Conservation (phyloP, 148 eudicot genomes). For the Cornus kousa region DNA sequence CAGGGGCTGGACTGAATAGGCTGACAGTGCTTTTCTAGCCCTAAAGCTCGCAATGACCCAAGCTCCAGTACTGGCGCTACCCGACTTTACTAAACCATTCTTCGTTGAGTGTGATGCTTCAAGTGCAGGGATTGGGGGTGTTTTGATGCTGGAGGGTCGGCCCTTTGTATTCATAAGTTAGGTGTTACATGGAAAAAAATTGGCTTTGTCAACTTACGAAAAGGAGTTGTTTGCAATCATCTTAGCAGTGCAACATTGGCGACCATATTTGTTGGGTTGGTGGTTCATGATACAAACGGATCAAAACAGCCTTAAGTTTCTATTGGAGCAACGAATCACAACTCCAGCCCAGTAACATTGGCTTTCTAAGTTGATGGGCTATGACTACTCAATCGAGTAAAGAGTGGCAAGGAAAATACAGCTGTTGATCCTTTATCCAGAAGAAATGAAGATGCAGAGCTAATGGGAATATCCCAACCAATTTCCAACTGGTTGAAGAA, state of each 20-base stretch:
- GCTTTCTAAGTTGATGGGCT: constrained; percentile 2
- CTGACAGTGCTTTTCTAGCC: no score
- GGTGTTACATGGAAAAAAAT: background rate
- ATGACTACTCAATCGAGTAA: background rate
- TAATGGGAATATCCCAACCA: no score
- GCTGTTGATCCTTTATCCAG: no score
- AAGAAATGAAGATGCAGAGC: no score
- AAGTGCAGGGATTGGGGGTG: constrained; percentile 1
- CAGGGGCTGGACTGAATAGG: no score
- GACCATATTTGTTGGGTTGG: background rate
- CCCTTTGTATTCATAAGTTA: background rate
- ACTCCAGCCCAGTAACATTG: no score
- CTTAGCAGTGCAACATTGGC: constrained; percentile 5
- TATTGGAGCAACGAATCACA: background rate
- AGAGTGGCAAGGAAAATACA: no score
- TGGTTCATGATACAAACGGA: background rate
- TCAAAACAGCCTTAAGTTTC: no score
- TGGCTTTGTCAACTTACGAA: no score
- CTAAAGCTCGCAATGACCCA: background rate
- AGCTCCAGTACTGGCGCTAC: background rate
- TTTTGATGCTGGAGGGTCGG: background rate
- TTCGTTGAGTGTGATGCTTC: no score
- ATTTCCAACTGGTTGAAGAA: no score
- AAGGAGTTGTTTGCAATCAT: no score
- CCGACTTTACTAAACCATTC: background rate